A percentile compares a stretch with the other conserved stretches of the same genome.
phyloP scores from a whole-genome alignment of 805 yeast genomes.

The Spathaspora boniae region DNA sequence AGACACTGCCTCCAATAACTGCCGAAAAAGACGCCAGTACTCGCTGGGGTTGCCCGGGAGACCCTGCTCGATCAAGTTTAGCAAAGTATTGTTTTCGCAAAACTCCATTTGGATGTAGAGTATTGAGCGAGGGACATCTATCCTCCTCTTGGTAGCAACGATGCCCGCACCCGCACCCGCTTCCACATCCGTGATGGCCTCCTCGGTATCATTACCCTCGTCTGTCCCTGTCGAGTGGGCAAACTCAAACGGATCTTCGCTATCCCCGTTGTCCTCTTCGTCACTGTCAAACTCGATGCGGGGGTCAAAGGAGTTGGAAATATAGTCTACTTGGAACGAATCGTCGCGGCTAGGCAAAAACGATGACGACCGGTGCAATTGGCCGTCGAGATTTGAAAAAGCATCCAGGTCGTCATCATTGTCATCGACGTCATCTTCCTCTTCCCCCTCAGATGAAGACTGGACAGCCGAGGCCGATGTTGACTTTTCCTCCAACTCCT shows the following conservation, averaged over 20 bases:
- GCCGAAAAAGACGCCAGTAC: constrained; percentile 88
- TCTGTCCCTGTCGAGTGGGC: constrained; percentile 22
- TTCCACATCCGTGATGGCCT: too few species aligned
- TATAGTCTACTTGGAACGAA: constrained; percentile 56
- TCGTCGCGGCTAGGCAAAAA: constrained; percentile 18
- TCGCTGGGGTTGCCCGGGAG: constrained; percentile 68
- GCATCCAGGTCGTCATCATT: constrained; percentile 13
- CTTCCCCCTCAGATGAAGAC: constrained; percentile 20
- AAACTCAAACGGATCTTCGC: constrained; percentile 29
- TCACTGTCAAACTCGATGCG: constrained; percentile 51
- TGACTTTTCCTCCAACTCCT: constrained; percentile 48
- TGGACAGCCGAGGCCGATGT: constrained; percentile 9
- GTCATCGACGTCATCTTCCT: constrained; percentile 21
- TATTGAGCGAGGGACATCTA: constrained; percentile 44
- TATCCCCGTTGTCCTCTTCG: constrained; percentile 23
- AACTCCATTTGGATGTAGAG: constrained; percentile 97
- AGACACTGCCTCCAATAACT: constrained; percentile 81
- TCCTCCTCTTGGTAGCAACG: neutral
- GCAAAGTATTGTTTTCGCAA: constrained; percentile 89
- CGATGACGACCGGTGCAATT: constrained; percentile 15
- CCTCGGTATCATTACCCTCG: constrained; percentile 1
- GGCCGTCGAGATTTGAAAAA: constrained; percentile 21
- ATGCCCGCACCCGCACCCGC: neutral
- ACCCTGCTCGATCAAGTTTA: constrained; percentile 74
- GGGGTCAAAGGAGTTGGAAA: constrained; percentile 60